phyloP scores from a whole-genome alignment of 2,329 filamentous ascomycete genomes.

The Botrytis deweyae region DNA sequence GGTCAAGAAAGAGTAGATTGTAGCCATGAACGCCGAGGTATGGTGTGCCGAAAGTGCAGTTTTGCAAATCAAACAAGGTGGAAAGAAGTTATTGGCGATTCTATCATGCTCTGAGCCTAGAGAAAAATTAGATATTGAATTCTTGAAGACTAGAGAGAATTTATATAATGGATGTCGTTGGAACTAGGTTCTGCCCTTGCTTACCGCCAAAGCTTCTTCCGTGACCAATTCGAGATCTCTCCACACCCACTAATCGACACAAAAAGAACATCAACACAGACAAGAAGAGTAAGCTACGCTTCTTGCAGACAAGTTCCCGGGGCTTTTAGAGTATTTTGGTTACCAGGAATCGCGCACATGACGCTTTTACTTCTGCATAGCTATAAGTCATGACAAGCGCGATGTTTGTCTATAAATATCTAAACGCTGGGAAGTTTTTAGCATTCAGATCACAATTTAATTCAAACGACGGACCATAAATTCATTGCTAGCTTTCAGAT shows the following conservation, averaged over 20 bases:
- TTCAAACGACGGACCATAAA: background rate
- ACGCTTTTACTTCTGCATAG: background rate
- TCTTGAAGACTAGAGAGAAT: background rate
- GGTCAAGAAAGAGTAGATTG: background rate
- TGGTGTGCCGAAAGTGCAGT: background rate
- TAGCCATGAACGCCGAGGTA: background rate
- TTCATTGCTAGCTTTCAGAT: background rate
- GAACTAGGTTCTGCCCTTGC: background rate
- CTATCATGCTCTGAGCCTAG: fast-evolving
- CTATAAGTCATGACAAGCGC: background rate
- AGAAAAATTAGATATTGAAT: background rate
- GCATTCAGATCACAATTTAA: background rate
- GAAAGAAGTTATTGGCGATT: background rate
- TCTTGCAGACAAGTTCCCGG: background rate
- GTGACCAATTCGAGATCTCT: background rate
- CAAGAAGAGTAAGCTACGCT: background rate
- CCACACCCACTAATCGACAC: background rate
- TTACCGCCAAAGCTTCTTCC: background rate
- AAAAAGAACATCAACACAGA: background rate
- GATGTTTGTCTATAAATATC: background rate
- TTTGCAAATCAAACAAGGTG: background rate
- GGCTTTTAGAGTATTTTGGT: background rate
- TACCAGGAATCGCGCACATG: background rate
- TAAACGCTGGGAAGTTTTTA: background rate
- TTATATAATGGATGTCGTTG: background rate